Evolutionary conservation across 2,329 filamentous ascomycete species (phyloP).

Genomic region (Coniochaeta pulveracea): DNA sequence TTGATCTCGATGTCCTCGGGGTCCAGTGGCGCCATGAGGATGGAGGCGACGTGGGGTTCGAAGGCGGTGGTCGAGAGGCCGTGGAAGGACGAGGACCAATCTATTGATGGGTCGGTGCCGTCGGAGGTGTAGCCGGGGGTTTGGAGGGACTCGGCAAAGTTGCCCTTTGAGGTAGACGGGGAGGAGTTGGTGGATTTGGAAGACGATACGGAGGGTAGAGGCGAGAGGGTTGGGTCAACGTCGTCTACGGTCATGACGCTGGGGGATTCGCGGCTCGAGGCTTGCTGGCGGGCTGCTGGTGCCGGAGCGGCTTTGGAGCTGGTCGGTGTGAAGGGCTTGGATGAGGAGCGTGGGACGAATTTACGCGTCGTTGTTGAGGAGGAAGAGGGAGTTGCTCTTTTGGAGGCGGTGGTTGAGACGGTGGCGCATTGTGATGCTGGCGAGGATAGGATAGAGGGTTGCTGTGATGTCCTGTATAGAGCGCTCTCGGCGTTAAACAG

Average conservation of each 20-base stretch:
- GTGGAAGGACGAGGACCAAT: conserved; percentile 80
- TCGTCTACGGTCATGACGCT: conserved; percentile 18
- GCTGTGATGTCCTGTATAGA: neutral
- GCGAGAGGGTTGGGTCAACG: conserved; percentile 14
- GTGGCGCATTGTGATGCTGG: neutral
- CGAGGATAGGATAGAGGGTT: neutral
- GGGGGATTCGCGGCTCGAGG: conserved; percentile 16
- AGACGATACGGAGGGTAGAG: conserved; percentile 6
- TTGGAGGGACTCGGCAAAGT: conserved; percentile 2
- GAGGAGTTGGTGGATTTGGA: conserved; percentile 10
- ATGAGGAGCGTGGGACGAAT: neutral
- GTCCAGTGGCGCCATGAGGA: conserved; percentile 57
- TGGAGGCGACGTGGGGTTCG: conserved; percentile 52
- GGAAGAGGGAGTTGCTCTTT: neutral
- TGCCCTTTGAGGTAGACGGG: conserved; percentile 9
- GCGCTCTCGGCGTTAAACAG: conserved; percentile 4
- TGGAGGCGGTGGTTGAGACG: neutral
- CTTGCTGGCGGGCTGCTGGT: conserved; percentile 14
- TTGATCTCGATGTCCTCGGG: conserved; percentile 86
- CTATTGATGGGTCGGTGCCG: conserved; percentile 24
- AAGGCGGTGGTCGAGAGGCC: conserved; percentile 65
- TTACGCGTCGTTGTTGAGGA: neutral
- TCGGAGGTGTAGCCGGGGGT: conserved; percentile 8
- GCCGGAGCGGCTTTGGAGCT: neutral
- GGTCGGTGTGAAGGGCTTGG: neutral